Evolutionary conservation across 2,329 filamentous ascomycete species (phyloP).

Genomic region (Ophiocordyceps robertsii): DNA sequence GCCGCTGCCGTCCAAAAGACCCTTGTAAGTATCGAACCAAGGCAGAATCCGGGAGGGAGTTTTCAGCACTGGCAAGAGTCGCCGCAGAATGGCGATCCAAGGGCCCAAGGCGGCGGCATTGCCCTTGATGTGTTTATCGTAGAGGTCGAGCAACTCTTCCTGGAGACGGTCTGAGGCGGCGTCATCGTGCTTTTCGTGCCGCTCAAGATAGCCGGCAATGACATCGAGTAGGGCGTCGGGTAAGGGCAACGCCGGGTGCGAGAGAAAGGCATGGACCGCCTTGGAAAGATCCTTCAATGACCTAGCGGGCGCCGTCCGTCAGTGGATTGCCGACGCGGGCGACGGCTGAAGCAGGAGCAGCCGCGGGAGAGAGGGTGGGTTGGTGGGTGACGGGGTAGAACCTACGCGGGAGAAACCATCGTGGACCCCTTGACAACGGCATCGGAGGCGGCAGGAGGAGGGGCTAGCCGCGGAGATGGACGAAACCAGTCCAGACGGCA

Average conservation of each 20-base stretch:
- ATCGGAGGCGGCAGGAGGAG: no score
- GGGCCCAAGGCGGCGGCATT: slow-evolving; percentile 42
- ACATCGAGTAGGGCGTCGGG: slow-evolving; percentile 49
- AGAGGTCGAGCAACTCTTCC: slow-evolving; percentile 57
- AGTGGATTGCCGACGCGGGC: background rate
- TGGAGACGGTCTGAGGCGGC: slow-evolving; percentile 56
- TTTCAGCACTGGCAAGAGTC: slow-evolving; percentile 49
- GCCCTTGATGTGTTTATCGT: slow-evolving; percentile 48
- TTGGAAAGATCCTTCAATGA: slow-evolving; percentile 49
- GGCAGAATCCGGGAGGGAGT: slow-evolving; percentile 48
- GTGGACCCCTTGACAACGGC: background rate
- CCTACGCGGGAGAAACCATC: slow-evolving; percentile 15
- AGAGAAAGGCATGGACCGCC: slow-evolving; percentile 36
- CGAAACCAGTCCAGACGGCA: no score
- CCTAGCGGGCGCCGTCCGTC: slow-evolving; percentile 19
- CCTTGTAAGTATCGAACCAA: slow-evolving; percentile 52
- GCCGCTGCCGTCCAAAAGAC: slow-evolving; percentile 31
- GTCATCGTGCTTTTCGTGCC: slow-evolving; percentile 55
- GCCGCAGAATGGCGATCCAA: slow-evolving; percentile 56
- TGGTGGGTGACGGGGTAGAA: slow-evolving; percentile 6
- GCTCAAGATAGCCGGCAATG: slow-evolving; percentile 55
- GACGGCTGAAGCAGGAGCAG: background rate
- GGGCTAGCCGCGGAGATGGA: no score
- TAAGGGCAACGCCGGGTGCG: slow-evolving; percentile 43
- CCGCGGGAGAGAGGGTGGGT: slow-evolving; percentile 3